Evolutionary conservation across 495 filamentous ascomycete genomes (phyloP).

Genomic region (Trichoderma gamsii): DNA sequence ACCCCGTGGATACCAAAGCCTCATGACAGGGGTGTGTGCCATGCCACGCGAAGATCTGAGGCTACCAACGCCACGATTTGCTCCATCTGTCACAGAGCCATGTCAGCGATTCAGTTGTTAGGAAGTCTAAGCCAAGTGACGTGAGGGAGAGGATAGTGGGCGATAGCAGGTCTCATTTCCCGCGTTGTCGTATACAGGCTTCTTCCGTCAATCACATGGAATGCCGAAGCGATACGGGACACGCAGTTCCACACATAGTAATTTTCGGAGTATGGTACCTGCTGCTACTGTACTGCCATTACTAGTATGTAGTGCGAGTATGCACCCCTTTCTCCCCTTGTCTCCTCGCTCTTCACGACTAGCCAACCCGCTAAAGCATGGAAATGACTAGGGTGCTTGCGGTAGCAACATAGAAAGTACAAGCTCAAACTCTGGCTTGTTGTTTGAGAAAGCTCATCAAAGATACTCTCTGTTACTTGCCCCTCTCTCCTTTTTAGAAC

Average conservation of each 20-base stretch:
- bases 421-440: not conserved
- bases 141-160: not conserved
- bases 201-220: not conserved
- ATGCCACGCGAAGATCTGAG: constrained; percentile 12
- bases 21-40: constrained; percentile 1
- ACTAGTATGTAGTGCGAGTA: not conserved
- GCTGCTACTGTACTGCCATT: not conserved
- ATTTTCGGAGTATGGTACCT: too few species aligned
- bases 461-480: not conserved
- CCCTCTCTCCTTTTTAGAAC: not conserved
- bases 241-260: not conserved
- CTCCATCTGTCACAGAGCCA: not conserved
- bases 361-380: constrained; percentile 12
- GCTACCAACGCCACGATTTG: constrained; percentile 11
- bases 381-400: not conserved
- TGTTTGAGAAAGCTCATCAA: not conserved
- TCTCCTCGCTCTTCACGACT: not conserved
- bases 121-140: not conserved
- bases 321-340: not conserved
- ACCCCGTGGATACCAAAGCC: not conserved
- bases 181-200: not conserved
- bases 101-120: not conserved
- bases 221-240: not conserved
- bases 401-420: not conserved
- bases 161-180: not conserved